Conservation (phyloP, 169 alveolate species). For the Plasmodium gonderi region DNA sequence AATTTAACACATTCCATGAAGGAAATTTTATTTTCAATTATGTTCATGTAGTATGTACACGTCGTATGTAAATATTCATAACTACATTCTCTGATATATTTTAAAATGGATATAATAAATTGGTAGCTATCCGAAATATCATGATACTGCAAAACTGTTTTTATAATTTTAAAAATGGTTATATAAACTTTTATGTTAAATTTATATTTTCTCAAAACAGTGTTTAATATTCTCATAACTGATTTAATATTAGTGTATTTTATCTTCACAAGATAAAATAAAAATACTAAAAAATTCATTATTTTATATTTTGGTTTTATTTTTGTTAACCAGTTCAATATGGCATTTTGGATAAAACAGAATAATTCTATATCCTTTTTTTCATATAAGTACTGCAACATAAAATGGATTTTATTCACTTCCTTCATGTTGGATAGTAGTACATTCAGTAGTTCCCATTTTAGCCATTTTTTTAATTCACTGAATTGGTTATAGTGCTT, state of each 20-base stretch:
- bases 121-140: constrained; percentile 2
- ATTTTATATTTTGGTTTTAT: constrained; percentile 16
- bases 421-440: constrained; percentile 9
- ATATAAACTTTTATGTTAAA: constrained; percentile 42
- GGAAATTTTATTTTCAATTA: constrained; percentile 34
- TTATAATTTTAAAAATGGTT: constrained; percentile 21
- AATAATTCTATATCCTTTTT: constrained; percentile 42
- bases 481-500: neutral
- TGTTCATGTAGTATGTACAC: constrained; percentile 18
- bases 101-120: constrained; percentile 28
- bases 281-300: constrained; percentile 21
- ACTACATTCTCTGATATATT: neutral
- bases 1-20: neutral
- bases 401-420: constrained; percentile 7
- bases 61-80: constrained; percentile 14
- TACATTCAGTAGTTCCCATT: neutral
- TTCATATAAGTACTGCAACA: constrained; percentile 18
- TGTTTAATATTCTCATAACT: constrained; percentile 10
- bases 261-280: constrained; percentile 28
- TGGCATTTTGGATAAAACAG: constrained; percentile 19
- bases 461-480: neutral
- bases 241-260: constrained; percentile 23
- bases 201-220: constrained; percentile 31
- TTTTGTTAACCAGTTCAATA: neutral
- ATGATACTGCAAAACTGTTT: constrained; percentile 13